Conservation (phyloP, 169 alveolate genomes). For the Cardiosporidium cionae region DNA sequence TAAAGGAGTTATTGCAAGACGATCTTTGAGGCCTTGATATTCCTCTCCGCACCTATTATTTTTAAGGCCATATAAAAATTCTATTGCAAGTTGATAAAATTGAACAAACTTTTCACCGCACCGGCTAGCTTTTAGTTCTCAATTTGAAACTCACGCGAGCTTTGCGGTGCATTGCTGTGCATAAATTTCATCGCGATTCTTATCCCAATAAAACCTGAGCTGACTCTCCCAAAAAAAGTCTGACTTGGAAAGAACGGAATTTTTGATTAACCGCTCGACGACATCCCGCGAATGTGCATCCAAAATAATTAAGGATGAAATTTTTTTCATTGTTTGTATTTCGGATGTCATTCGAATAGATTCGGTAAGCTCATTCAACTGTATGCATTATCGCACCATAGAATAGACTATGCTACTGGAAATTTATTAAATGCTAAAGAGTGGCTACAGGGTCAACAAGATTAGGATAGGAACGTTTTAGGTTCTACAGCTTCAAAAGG, state of each 20-base stretch:
- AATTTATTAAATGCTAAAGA: background rate
- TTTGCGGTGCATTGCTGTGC: constrained; percentile 79
- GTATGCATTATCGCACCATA: constrained; percentile 30
- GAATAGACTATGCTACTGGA: no score
- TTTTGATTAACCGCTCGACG: constrained; percentile 80
- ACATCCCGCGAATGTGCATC: constrained; percentile 95
- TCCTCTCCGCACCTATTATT: constrained; percentile 79
- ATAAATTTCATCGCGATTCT: constrained; percentile 70
- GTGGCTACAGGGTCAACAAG: background rate
- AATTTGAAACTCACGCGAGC: constrained; percentile 34
- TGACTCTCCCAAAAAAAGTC: constrained; percentile 92
- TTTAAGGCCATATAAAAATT: constrained; percentile 61
- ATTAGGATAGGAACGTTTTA: background rate
- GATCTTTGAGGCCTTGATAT: constrained; percentile 89
- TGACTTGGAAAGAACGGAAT: constrained; percentile 70
- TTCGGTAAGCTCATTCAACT: constrained; percentile 72
- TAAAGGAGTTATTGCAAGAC: constrained; percentile 86
- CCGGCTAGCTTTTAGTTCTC: no score
- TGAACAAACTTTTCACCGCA: background rate
- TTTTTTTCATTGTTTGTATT: constrained; percentile 62
- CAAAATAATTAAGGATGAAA: constrained; percentile 86
- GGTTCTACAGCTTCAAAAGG: background rate
- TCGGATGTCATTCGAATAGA: constrained; percentile 74
- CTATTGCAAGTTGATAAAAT: constrained; percentile 57
- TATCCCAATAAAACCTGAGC: constrained; percentile 85